Conservation (phyloP, 371 early-diverging fungal species). For the Mucor circinelloides region DNA sequence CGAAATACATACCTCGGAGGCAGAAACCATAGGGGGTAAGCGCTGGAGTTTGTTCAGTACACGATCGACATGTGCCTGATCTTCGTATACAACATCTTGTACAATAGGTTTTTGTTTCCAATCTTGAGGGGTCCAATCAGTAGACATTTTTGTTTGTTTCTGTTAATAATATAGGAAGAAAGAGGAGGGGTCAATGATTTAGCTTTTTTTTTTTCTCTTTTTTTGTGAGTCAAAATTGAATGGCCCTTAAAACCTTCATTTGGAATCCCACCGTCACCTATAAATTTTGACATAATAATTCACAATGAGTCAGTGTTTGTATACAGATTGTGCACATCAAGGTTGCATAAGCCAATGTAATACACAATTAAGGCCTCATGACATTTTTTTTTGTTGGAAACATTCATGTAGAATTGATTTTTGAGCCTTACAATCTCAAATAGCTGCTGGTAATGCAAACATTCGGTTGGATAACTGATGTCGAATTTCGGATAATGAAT, state of each 20-base stretch:
- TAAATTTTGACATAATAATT: neutral
- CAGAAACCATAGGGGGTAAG: conserved; percentile 92
- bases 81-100: conserved; percentile 90
- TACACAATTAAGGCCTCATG: neutral
- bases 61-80: conserved; percentile 65
- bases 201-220: neutral
- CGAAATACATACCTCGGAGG: conserved; percentile 74
- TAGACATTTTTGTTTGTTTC: neutral
- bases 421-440: neutral
- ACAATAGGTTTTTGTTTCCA: conserved; percentile 87
- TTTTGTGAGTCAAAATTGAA: neutral
- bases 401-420: neutral
- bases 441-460: neutral
- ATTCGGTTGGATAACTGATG: neutral
- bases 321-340: neutral
- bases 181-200: neutral
- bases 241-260: conserved; percentile 1
- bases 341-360: neutral
- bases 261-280: conserved; percentile 1
- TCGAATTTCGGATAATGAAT: neutral
- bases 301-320: neutral
- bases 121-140: conserved; percentile 76
- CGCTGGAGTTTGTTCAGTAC: conserved; percentile 77
- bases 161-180: neutral
- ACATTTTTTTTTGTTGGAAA: neutral